Base-by-base conservation (phyloP, 345 rosid genomes). In the Dimocarpus longan region DNA sequence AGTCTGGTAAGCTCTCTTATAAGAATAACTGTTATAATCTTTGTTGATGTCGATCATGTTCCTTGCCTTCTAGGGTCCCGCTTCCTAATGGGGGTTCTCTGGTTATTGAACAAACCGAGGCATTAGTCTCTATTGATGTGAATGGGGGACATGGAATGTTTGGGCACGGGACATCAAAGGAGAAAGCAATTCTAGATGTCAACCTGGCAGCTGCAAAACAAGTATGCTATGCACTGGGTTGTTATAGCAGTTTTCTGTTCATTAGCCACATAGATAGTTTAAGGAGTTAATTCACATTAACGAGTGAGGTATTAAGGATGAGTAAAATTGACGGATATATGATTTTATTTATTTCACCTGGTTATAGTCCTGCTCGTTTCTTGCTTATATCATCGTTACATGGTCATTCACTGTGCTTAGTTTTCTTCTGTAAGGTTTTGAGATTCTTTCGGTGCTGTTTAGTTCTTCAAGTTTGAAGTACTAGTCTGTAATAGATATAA, bases 21-120 rank as follows among this genome's bases (percentile, higher is more conserved):
- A 52, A 21, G 22, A 39, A 39, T 65, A 32, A 52, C 75, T 66
- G 19, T 48, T n/a, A 3, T n/a, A 68, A n/a, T 74, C 21, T n/a
- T 43, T 62, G 5, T 21, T 75, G 70, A 73, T 82, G 73, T 59
- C 56, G 70, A 54, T 19, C 60, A 13, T 57, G 73, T 78, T 32
- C 73, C 57, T 76, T 76, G n/a, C 56, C 62, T 81, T 80, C 63
- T 87, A 95, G 99, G 89, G 98, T 95, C 82, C 87, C 91, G 74
- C 93, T 95, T 71, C 89, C 91, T 42, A 91, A 85, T 78, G 99
- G 99, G 80, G 99, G 98, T 78, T 93, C 98, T 80, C 79, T 95
- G 84, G 96, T 95, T 83, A 95, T 95, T 85, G 99, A 95, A 87
- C 98, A 93, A 86, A 95, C 99, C 0, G 99, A 95, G 89, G 99